These are phyloP conservation scores for Fonsecaea multimorphosa DNA, from an alignment of 2,329 filamentous ascomycete species.

Conservation along the genomic window DNA sequence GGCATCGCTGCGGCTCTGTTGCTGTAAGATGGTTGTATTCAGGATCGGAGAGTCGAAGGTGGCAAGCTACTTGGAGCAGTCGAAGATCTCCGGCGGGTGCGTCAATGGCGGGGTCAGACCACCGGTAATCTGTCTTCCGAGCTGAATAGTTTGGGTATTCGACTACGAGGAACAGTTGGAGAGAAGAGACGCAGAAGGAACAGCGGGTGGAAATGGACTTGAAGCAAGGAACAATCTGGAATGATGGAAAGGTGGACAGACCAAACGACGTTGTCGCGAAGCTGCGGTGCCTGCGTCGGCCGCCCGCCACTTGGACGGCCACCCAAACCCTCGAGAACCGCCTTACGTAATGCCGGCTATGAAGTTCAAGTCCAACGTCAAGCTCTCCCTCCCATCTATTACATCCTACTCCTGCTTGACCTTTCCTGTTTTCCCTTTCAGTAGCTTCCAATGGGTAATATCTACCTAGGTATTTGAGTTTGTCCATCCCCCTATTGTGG, in stretches of 20 bases:
- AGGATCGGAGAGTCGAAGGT: neutral
- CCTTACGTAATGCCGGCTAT: neutral
- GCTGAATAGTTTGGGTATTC: neutral
- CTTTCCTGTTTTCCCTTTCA: no score
- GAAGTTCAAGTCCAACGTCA: neutral
- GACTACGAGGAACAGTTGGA: neutral
- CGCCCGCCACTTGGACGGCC: neutral
- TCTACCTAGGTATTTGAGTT: no score
- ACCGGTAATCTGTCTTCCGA: neutral
- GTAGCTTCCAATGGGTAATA: no score
- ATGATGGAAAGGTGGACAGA: neutral
- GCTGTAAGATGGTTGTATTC: neutral
- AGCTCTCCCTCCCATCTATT: neutral
- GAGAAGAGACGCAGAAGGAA: neutral
- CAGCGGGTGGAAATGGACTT: neutral
- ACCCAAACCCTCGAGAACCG: no score
- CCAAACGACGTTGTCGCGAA: constrained; percentile 7
- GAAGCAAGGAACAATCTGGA: neutral
- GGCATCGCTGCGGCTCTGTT: constrained; percentile 31
- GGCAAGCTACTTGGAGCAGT: neutral
- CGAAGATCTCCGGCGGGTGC: constrained; percentile 1
- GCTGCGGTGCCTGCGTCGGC: constrained; percentile 17
- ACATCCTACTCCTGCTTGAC: neutral
- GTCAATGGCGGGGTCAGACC: constrained; percentile 20
- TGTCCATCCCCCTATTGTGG: no score